These are phyloP conservation scores for Rosa multiflora DNA, from an alignment of 306 rosid genomes.

Conservation along the genomic window DNA sequence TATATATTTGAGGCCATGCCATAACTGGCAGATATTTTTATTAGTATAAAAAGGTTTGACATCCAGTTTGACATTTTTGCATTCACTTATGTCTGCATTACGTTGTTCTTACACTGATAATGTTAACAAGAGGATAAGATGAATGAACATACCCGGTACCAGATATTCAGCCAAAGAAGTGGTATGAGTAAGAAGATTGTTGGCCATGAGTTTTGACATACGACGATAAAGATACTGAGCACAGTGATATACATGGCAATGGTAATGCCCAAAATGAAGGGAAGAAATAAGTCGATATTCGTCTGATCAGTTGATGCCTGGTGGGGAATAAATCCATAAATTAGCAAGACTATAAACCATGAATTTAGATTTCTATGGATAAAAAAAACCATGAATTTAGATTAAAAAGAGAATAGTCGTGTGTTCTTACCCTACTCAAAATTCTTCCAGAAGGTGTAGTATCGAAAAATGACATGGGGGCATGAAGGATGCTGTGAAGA, in stretches of 20 bases:
- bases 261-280: constrained; percentile 53
- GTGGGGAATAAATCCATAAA: constrained; percentile 1
- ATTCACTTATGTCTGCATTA: not conserved
- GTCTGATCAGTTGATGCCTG: constrained; percentile 98
- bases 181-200: constrained; percentile 81
- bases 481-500: constrained; percentile 77
- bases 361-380: not conserved
- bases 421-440: constrained; percentile 77
- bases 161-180: constrained; percentile 78
- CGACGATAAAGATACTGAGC: constrained; percentile 59
- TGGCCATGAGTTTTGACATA: constrained; percentile 95
- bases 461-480: constrained; percentile 97
- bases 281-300: constrained; percentile 70
- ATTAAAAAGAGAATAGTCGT: not conserved
- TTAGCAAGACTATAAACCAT: not conserved
- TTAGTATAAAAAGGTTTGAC: not conserved
- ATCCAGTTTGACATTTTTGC: not conserved
- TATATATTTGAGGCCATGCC: not conserved
- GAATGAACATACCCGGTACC: constrained; percentile 83
- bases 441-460: constrained; percentile 97
- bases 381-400: not conserved
- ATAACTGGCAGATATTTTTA: not conserved
- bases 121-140: not conserved
- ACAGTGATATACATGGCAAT: constrained; percentile 72
- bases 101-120: not conserved